Evolutionary conservation across 1,284 basidiomycete genomes (phyloP), one percentile per base, ranked within the genome.

Genomic region (Anthracocystis panici-leucophaei): DNA sequence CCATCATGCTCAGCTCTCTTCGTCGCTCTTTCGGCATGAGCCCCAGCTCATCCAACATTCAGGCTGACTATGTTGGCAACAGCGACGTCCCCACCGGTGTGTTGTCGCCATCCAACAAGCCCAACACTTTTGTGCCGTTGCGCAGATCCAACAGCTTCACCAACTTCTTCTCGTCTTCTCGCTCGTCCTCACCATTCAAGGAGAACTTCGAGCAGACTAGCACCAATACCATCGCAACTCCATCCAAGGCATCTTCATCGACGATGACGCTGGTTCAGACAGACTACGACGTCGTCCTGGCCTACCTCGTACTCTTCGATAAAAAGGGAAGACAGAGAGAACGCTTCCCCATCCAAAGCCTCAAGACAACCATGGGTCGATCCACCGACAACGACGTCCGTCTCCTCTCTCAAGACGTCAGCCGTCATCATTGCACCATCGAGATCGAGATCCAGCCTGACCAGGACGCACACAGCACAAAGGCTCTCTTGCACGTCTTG

Each of bases 11-110:
- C 58, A 66, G 52, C 35, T 56, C 72, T 18, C 57, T 75, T 21
- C 72, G 65, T 41, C 62, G 72, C 10, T 75, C 72, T 7, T 65
- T 75, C 53, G 72, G 72, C 65, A 75, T 75, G 72, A 75, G 72
- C 57, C 72, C 65, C 0, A 69, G 65, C 60, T 65, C 68, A 1
- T 65, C 66, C 48, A 55, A 31, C 51, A 57, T 60, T 23, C 65
- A 54, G 16, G 46, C 58, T 7, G 72, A 65, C 41, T 56, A 57
- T 8, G 8, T 35, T 16, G 59, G 51, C 48, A 31, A 35, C 40
- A 40, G 25, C 27, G 55, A 53, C 23, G 54, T 27, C 5, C 53
- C 65, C 1, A 1, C 57, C 11, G 57, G 58, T 21, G 61, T 65
- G 8, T 38, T 68, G 5, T 74, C 62, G 3, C 66, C 72, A 8